These are phyloP conservation scores for Dryas alaskensis DNA, from an alignment of 306 rosid genomes.

Conservation along the genomic window DNA sequence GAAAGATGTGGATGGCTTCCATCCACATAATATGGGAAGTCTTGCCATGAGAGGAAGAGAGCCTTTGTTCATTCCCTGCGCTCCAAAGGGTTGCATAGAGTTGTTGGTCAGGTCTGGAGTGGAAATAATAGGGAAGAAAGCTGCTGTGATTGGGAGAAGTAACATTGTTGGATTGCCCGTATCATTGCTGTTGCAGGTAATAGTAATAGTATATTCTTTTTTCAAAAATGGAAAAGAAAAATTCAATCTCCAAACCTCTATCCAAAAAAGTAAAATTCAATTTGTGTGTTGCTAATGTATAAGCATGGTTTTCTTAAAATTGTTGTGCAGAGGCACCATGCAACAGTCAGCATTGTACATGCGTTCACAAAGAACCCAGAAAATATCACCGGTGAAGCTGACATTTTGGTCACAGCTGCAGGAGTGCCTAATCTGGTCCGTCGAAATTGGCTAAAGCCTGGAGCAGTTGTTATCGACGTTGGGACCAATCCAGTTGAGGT, in stretches of 20 bases:
- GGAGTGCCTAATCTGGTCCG: constrained; percentile 92
- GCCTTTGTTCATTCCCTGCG: constrained; percentile 87
- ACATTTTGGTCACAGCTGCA: constrained; percentile 79
- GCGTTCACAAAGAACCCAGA: constrained; percentile 72
- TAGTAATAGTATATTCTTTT: constrained; percentile 27
- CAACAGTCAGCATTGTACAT: constrained; percentile 77
- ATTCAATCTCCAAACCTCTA: too few relatives aligned
- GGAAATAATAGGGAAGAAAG: constrained; percentile 71
- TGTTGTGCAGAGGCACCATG: constrained; percentile 79
- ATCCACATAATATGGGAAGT: constrained; percentile 79
- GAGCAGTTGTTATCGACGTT: constrained; percentile 78
- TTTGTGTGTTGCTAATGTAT: background rate
- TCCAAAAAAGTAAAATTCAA: background rate
- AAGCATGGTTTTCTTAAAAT: constrained; percentile 1
- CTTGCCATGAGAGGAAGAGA: constrained; percentile 85
- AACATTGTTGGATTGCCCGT: constrained; percentile 86
- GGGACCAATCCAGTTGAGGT: constrained; percentile 91
- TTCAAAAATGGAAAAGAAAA: background rate
- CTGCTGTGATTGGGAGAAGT: constrained; percentile 89
- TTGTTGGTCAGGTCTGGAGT: constrained; percentile 80
- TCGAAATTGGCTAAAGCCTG: constrained; percentile 85
- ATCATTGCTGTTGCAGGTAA: constrained; percentile 84
- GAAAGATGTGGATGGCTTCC: constrained; percentile 92
- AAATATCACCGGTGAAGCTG: constrained; percentile 68
- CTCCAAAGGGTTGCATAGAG: constrained; percentile 90